Evolutionary conservation across 2,329 filamentous ascomycete genomes (phyloP), one percentile per base, ranked within the genome.

Genomic region (Stachybotrys elegans): DNA sequence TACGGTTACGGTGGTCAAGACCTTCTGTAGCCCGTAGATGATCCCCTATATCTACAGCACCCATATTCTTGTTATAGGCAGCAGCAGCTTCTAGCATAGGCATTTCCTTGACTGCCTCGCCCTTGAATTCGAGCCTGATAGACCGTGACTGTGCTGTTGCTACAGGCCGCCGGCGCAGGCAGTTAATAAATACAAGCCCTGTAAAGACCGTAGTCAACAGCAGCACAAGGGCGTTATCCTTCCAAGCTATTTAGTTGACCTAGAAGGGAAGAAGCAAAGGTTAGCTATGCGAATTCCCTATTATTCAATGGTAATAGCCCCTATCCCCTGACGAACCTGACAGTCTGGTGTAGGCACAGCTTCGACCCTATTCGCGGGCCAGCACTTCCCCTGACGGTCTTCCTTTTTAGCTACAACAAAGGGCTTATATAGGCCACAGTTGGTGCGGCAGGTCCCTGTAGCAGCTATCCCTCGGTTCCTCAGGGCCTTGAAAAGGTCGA

Each of bases 141-240:
- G 43, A 38, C 40, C 31, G 34, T 43, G 32, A 36, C 16, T 21
- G 25, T 21, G 34, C 11, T 20, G 37, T 29, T 43, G 21, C 17
- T 42, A 29, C 37, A 20, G 41, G 48, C 32, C 29, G 40, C 41
- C 40, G 40, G 21, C 34, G 32, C 8, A 32, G 4, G 17, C 29
- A 20, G 12, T 44, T 3, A 13, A 36, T 21, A 40, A 44, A 31
- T 21, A 45, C 14, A 14, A 37, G 17, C 3, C 45, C 36, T 5
- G 19, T 43, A 12, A 29, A 44, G 6, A 47, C 22, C 34, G 45
- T 47, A 13, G 21, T 40, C 20, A 48, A 4, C 13, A 53, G 43
- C 14, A 53, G 37, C 8, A 53, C 37, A 11, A 49, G 19, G 9
- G 36, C 13, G 22, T 44, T 52, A 49, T 52, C 48, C 12, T 52